These are phyloP conservation scores for Solanum medicagineum DNA, from an alignment of 257 asterid genomes.

Conservation along the genomic window DNA sequence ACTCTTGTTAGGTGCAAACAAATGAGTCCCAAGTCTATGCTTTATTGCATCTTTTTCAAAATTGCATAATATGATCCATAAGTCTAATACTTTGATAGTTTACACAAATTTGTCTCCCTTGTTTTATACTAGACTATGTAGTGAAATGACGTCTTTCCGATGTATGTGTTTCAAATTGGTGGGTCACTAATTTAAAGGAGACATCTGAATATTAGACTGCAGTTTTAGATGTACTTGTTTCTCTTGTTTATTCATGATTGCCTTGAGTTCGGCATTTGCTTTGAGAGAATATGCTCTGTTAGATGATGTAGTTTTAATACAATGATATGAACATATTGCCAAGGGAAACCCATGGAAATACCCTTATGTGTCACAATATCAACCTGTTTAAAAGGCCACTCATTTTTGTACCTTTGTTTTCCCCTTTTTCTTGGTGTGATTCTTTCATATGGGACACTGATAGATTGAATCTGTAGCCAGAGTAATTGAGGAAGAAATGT, in stretches of 20 bases:
- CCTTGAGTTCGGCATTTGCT: not conserved
- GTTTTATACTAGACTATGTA: not conserved
- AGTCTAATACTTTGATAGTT: not conserved
- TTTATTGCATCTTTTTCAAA: not conserved
- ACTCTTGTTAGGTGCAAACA: not conserved
- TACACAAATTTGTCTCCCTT: not conserved
- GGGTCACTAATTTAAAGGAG: not conserved
- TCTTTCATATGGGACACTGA: slow-evolving; percentile 7
- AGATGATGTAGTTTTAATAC: not conserved
- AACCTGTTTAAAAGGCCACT: not conserved
- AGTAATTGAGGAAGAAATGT: slow-evolving; percentile 93
- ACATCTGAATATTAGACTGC: not conserved
- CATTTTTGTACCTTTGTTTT: not conserved
- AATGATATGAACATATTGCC: not conserved
- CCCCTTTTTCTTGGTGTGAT: not conserved
- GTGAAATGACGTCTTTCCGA: not conserved
- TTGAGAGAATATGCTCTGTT: not conserved
- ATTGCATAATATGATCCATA: not conserved
- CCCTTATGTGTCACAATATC: not conserved
- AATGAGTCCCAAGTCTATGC: not conserved
- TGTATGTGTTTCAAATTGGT: not conserved
- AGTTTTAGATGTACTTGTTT: not conserved
- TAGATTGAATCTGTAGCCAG: slow-evolving; percentile 53
- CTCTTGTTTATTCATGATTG: not conserved
- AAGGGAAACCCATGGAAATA: not conserved